Base-by-base conservation (phyloP, 305 asterid species). In the Fraxinus floribunda region DNA sequence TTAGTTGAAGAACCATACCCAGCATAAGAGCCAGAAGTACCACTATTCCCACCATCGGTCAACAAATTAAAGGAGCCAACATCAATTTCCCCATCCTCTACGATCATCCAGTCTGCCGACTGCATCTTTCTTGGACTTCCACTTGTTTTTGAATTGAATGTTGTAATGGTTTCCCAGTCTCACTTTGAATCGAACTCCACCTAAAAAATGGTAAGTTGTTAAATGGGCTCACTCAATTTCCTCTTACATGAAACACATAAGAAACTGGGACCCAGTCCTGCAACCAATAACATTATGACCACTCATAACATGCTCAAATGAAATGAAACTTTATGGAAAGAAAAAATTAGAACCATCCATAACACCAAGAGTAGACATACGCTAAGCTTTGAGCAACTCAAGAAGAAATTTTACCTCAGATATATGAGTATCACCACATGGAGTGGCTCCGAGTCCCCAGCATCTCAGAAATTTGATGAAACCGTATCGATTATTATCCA, bases 151-250 rank as follows among this genome's bases (percentile, higher is more conserved):
- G 94, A 84, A 80, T 89, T 88, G 74, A 85, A 88, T 36, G 82
- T 78, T 24, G 78, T 90, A 49, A 89, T 71, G 84, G 88, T 89
- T 72, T 91, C 97, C 91, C 91, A 90, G 79, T 89, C 97, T 92
- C 94, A 91, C 88, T 88, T 90, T 0, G 89, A 80, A 87, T 82
- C 89, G 90, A 93, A 91, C 85, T 93, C 97, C 94, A 90, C 91
- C 88, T 87, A 91, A 55, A 55, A 76, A 32, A 66, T 5, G 80
- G 49, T 75, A 82, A 84, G 83, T 85, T 87, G 68, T 81, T 16
- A 79, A 81, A 38, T 20, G 32, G 72, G 77, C 76, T 81, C 79
- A 81, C 76, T 76, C 77, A 81, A 79, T 80, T 77, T 76, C 46
- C 86, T 73, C 74, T 84, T 55, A 77, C 88, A 79, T 60, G 68